Conservation (phyloP, 108 stramenopile genomes). For the Nitzschia sp. region DNA sequence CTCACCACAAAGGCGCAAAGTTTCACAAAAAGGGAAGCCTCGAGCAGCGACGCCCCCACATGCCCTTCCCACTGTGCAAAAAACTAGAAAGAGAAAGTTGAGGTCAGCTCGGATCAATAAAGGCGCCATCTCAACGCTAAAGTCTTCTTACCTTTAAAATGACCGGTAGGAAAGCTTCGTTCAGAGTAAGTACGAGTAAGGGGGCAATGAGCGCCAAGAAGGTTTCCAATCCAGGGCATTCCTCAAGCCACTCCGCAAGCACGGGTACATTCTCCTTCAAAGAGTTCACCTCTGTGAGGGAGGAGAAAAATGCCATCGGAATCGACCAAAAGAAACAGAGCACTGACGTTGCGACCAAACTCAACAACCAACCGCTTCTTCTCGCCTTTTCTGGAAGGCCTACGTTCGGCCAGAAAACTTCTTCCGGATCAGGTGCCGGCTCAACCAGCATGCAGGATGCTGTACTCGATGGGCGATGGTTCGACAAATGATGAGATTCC, state of each 20-base stretch:
- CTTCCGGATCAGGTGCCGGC: conserved; percentile 39
- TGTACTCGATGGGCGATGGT: neutral
- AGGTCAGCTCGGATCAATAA: neutral
- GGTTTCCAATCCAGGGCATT: conserved; percentile 32
- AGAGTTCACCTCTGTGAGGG: conserved; percentile 43
- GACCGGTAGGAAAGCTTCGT: conserved; percentile 28
- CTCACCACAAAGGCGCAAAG: conserved; percentile 48
- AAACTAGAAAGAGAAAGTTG: neutral
- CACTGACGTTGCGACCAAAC: conserved; percentile 32
- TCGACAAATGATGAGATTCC: neutral
- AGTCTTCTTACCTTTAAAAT: conserved; percentile 24
- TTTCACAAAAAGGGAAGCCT: conserved; percentile 56
- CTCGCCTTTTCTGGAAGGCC: conserved; percentile 29
- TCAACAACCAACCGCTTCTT: conserved; percentile 41
- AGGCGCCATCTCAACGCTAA: neutral
- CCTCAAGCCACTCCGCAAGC: conserved; percentile 30
- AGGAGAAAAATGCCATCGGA: conserved; percentile 49
- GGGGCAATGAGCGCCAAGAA: conserved; percentile 44
- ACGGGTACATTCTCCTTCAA: conserved; percentile 45
- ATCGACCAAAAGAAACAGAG: conserved; percentile 62
- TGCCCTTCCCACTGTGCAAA: conserved; percentile 48
- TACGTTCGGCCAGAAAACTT: conserved; percentile 57
- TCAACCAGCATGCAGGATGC: conserved; percentile 28
- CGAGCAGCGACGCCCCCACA: conserved; percentile 28
- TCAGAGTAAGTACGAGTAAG: conserved; percentile 36